These are phyloP conservation scores for Aspergillus sp. DNA, from an alignment of 2,329 filamentous ascomycete genomes.

Conservation along the genomic window DNA sequence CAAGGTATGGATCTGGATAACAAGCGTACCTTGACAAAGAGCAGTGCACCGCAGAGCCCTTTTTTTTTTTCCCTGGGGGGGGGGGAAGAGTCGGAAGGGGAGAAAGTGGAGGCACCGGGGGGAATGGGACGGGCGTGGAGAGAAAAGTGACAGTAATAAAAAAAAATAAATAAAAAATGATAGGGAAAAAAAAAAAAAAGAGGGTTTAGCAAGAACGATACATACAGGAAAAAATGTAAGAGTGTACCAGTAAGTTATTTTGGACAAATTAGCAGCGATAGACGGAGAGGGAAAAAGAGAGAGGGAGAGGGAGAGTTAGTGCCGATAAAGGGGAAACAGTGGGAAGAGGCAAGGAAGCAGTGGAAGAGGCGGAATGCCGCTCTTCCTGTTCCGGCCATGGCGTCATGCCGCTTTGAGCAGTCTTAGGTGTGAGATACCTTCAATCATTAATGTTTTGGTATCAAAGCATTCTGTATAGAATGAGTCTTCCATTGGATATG, in stretches of 20 bases:
- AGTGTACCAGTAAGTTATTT: too few relatives aligned
- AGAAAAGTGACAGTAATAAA: conserved; percentile 9
- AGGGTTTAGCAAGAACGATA: too few relatives aligned
- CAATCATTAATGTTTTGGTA: neutral
- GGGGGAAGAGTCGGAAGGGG: neutral
- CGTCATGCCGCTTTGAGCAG: neutral
- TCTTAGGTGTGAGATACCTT: too few relatives aligned
- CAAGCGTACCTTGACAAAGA: conserved; percentile 19
- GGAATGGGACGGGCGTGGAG: conserved; percentile 22
- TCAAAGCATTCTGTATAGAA: neutral
- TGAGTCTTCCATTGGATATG: too few relatives aligned
- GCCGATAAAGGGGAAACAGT: neutral
- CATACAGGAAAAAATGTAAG: too few relatives aligned
- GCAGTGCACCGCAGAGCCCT: conserved; percentile 13
- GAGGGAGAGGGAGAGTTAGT: neutral
- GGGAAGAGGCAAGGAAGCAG: neutral
- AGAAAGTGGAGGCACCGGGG: conserved; percentile 24
- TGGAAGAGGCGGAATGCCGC: neutral
- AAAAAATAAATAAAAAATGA: conserved; percentile 7
- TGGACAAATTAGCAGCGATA: neutral
- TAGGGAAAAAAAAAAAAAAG: neutral
- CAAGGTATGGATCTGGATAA: conserved; percentile 9
- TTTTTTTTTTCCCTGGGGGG: conserved; percentile 17
- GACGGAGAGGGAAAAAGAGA: conserved; percentile 6
- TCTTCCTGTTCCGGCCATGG: neutral